A percentile compares a stretch with the other conserved stretches of the same genome.
Evolutionary conservation across 352 stramenopile genomes (phyloP).

Genomic region (Pythium coloratum): DNA sequence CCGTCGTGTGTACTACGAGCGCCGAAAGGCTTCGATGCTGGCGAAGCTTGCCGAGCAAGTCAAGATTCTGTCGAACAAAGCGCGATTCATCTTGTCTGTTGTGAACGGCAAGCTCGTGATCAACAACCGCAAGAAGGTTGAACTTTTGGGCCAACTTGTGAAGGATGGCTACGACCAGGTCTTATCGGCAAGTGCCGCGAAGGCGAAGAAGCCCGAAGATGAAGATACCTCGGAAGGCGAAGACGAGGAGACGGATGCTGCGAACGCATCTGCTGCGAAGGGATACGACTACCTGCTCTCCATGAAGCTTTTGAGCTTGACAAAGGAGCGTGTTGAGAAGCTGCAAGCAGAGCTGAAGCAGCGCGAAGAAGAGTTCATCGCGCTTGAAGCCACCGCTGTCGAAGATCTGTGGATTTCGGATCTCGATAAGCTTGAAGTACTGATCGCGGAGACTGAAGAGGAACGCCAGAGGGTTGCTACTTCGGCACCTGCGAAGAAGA

Average conservation of each 20-base stretch:
- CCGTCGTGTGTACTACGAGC: constrained; percentile 91
- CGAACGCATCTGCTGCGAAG: constrained; percentile 32
- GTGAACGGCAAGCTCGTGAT: constrained; percentile 91
- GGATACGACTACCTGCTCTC: constrained; percentile 96
- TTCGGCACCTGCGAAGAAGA: constrained; percentile 66
- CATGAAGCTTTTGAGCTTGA: constrained; percentile 94
- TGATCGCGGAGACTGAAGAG: constrained; percentile 68
- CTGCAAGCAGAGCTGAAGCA: constrained; percentile 88
- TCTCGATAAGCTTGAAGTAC: constrained; percentile 87
- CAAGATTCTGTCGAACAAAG: constrained; percentile 93
- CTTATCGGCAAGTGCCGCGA: constrained; percentile 29
- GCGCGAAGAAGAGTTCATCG: constrained; percentile 82
- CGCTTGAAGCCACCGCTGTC: constrained; percentile 79
- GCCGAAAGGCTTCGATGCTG: constrained; percentile 89
- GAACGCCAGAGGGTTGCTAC: constrained; percentile 52
- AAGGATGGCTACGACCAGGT: constrained; percentile 90
- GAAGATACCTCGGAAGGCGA: constrained; percentile 44
- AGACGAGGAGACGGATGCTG: constrained; percentile 44
- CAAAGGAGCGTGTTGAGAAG: constrained; percentile 91
- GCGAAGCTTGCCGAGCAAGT: constrained; percentile 90
- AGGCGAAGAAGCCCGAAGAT: constrained; percentile 53
- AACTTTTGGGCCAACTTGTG: constrained; percentile 89
- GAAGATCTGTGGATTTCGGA: constrained; percentile 93
- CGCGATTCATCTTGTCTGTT: constrained; percentile 95
- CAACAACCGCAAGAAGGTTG: constrained; percentile 93